Conservation (phyloP, 768 basidiomycete species). For the Tubosaeta brunneosetosa region DNA sequence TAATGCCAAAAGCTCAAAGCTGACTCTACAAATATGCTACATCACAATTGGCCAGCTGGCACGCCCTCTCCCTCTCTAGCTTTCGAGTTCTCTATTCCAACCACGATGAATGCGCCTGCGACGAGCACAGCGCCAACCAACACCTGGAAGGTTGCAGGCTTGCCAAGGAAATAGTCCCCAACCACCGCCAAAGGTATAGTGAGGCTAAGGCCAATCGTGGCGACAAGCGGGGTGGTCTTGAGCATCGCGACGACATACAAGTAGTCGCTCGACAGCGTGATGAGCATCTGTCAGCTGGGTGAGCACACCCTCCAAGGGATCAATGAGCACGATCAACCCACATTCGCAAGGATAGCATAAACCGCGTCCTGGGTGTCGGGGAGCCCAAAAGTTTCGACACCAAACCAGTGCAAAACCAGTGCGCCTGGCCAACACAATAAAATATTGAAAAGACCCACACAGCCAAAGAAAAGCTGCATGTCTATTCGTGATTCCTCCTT, state of each 20-base stretch:
- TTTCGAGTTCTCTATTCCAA: constrained; percentile 55
- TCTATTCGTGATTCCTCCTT: constrained; percentile 77
- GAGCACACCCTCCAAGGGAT: background rate
- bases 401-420: constrained; percentile 66
- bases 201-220: constrained; percentile 86
- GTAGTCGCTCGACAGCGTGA: constrained; percentile 82
- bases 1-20: background rate
- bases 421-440: constrained; percentile 72
- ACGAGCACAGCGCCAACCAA: constrained; percentile 75
- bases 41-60: background rate
- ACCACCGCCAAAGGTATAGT: constrained; percentile 90
- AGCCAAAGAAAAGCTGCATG: constrained; percentile 95
- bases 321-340: constrained; percentile 25
- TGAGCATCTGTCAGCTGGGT: constrained; percentile 56
- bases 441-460: constrained; percentile 86
- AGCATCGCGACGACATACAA: constrained; percentile 89
- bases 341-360: constrained; percentile 51
- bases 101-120: constrained; percentile 67
- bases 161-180: constrained; percentile 69
- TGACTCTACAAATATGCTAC: background rate
- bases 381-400: constrained; percentile 68
- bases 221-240: constrained; percentile 92
- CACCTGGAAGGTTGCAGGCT: constrained; percentile 53
- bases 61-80: constrained; percentile 31
- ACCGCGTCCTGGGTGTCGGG: constrained; percentile 52